phyloP scores from a whole-genome alignment of 495 filamentous ascomycete genomes.

The Parachaetomium inaequale region DNA sequence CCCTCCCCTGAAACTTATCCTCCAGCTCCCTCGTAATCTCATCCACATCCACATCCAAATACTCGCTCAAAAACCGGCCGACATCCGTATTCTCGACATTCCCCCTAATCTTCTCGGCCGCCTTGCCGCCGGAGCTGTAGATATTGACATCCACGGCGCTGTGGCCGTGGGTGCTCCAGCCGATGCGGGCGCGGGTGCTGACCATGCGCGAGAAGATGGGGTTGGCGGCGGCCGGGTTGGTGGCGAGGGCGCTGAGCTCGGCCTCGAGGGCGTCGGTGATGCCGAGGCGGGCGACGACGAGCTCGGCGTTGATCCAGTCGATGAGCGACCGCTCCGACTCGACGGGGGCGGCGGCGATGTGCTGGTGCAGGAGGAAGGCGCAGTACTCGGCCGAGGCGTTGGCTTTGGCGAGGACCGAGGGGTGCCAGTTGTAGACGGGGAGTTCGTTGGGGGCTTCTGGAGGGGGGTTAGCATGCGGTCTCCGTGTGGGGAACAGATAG shows the following conservation, averaged over 20 bases:
- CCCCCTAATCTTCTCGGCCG: constrained; percentile 56
- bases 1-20: constrained; percentile 46
- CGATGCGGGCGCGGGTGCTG: constrained; percentile 79
- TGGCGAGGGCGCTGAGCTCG: constrained; percentile 66
- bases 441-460: constrained; percentile 38
- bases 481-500: neutral
- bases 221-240: constrained; percentile 45
- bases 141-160: constrained; percentile 89
- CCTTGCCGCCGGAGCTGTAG: constrained; percentile 61
- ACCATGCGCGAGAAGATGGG: constrained; percentile 80
- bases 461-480: constrained; percentile 17
- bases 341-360: constrained; percentile 42
- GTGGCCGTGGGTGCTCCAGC: constrained; percentile 91
- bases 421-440: constrained; percentile 78
- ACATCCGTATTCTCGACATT: constrained; percentile 96
- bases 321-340: constrained; percentile 41
- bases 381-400: constrained; percentile 74
- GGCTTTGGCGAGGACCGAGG: constrained; percentile 73
- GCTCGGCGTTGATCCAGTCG: constrained; percentile 55
- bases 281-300: constrained; percentile 66
- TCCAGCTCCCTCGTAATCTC: constrained; percentile 69
- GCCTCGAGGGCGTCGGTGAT: constrained; percentile 67
- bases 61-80: constrained; percentile 72
- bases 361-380: constrained; percentile 52
- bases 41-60: constrained; percentile 75